Base-by-base conservation (phyloP, 2,329 filamentous ascomycete species). In the Microsporum ferrugineum region DNA sequence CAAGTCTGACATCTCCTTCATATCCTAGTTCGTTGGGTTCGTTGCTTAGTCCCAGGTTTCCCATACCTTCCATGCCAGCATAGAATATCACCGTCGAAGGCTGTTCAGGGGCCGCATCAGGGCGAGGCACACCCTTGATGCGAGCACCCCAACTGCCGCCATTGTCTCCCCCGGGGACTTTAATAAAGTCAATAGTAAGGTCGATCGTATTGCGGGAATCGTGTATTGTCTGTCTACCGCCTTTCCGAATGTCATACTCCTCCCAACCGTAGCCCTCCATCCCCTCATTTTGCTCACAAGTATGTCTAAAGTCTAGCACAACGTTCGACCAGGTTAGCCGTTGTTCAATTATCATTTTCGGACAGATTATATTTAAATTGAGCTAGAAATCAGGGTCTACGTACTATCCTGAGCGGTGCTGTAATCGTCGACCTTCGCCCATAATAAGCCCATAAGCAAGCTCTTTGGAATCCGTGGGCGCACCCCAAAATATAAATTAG, bases 221-320 rank as follows among this genome's bases (percentile, higher is more conserved):
- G 71, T 95, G 90, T 63, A 99, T 92, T 0, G 88, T 88, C 75
- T 99, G 90, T 27, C 88, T 81, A 61, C 94, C 94, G 64, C 94
- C 94, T 61, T 82, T 87, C 62, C 94, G 83, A 27, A 91, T 86
- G 75, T 99, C 94, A 73, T 95, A 99, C 72, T 95, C 89, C 69
- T 97, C 91, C 94, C 94, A 99, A 64, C 94, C 94, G 73, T 99
- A 99, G 61, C 92, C 92, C 56, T 85, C 88, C 82, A 99, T 95
- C 66, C 88, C 88, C 72, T 95, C 90, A 72, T 94, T 84, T 73
- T 99, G 94, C 74, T 97, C 94, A 76, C 94, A 99, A 0, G 94
- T 96, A 73, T 96, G 91, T 65, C 94, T 86, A 68, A 96, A 88
- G 68, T 86, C 89, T 94, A 71, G 63, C 17, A 33, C 2, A 10